Evolutionary conservation across 2,329 filamentous ascomycete species (phyloP).

Genomic region (Xylaria hypoxylon): DNA sequence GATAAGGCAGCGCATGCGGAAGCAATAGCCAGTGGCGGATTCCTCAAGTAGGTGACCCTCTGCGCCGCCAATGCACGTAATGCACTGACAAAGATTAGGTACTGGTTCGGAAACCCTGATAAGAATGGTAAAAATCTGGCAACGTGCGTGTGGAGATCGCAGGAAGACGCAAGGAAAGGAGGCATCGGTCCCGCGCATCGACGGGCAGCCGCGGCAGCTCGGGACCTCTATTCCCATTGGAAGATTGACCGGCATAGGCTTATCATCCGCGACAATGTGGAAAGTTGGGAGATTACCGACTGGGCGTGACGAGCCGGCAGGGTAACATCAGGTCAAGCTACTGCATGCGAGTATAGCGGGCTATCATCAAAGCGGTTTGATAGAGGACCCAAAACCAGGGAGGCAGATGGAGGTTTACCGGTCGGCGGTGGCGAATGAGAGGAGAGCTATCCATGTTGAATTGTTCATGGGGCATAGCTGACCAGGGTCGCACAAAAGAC

Average conservation of each 20-base stretch:
- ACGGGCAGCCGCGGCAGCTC: slow-evolving; percentile 74
- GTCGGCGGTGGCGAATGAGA: slow-evolving; percentile 32
- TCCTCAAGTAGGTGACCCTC: slow-evolving; percentile 74
- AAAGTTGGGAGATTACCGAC: slow-evolving; percentile 71
- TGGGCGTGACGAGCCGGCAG: slow-evolving; percentile 59
- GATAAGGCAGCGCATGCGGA: slow-evolving; percentile 85
- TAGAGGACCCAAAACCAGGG: slow-evolving; percentile 25
- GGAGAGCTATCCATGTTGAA: slow-evolving; percentile 21
- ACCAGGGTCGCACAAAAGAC: slow-evolving; percentile 26
- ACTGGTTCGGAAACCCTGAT: slow-evolving; percentile 88
- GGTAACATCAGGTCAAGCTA: slow-evolving; percentile 43
- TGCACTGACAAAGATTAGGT: slow-evolving; percentile 60
- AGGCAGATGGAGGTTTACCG: slow-evolving; percentile 25
- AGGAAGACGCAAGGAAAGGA: slow-evolving; percentile 69
- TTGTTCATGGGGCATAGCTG: slow-evolving; percentile 20
- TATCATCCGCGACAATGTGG: slow-evolving; percentile 72
- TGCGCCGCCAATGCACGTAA: slow-evolving; percentile 24
- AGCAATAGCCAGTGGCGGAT: slow-evolving; percentile 80
- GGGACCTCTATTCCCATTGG: slow-evolving; percentile 74
- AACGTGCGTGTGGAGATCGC: slow-evolving; percentile 76
- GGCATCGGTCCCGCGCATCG: slow-evolving; percentile 70
- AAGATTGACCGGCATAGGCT: slow-evolving; percentile 77
- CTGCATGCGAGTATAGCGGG: slow-evolving; percentile 41
- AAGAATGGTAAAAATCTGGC: slow-evolving; percentile 79
- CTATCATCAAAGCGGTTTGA: slow-evolving; percentile 35